phyloP scores from a whole-genome alignment of 306 rosid species.

The Casuarina glauca region DNA sequence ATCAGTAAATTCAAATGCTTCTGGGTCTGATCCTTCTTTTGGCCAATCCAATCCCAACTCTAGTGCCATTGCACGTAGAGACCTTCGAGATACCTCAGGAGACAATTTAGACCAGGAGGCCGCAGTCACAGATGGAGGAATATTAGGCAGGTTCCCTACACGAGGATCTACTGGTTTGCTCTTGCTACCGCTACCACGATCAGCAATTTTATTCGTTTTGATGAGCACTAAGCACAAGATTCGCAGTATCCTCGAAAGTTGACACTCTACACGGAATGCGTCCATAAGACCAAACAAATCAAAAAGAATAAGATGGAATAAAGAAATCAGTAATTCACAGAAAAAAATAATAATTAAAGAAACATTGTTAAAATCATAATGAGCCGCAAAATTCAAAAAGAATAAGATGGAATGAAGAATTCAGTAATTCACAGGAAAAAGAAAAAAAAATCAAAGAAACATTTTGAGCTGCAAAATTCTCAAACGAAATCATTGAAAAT shows the following conservation, averaged over 20 bases:
- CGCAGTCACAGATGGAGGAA: slow-evolving; percentile 17
- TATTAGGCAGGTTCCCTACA: slow-evolving; percentile 7
- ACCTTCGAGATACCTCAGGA: not conserved
- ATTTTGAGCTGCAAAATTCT: slow-evolving; percentile 5
- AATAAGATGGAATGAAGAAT: not conserved
- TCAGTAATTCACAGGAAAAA: not conserved
- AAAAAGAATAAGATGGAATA: not conserved
- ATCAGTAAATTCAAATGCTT: slow-evolving; percentile 36
- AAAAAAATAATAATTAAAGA: not conserved
- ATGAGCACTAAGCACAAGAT: slow-evolving; percentile 20
- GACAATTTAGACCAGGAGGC: slow-evolving; percentile 28
- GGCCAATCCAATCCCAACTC: slow-evolving; percentile 23
- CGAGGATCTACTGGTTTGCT: slow-evolving; percentile 36
- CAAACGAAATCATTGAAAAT: slow-evolving; percentile 1
- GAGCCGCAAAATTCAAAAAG: slow-evolving; percentile 6
- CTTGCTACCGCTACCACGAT: slow-evolving; percentile 28
- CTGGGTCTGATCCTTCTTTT: slow-evolving; percentile 22
- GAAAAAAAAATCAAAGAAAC: not conserved
- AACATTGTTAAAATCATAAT: not conserved
- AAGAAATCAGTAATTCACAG: not conserved
- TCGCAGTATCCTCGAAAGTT: slow-evolving; percentile 20
- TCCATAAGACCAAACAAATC: not conserved
- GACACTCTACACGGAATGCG: slow-evolving; percentile 27
- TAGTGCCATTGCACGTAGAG: slow-evolving; percentile 7
- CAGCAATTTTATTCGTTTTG: slow-evolving; percentile 33